These are phyloP conservation scores for Helicostylum pulchrum DNA, from an alignment of 192 early-diverging fungal genomes.

Conservation along the genomic window DNA sequence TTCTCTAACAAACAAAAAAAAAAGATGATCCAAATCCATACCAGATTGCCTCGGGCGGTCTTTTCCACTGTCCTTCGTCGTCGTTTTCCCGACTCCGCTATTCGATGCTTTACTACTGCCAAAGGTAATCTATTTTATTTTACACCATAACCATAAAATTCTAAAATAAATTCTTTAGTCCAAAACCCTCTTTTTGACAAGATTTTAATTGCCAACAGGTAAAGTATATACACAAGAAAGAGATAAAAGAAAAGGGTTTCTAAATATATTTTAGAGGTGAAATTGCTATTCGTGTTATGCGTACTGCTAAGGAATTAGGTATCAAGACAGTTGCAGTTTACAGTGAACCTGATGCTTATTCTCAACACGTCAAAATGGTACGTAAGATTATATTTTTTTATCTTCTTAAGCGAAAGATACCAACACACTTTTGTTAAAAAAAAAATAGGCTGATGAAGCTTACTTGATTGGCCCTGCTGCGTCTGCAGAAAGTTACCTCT, in stretches of 20 bases:
- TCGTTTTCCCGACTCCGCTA: neutral
- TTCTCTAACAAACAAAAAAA: no score
- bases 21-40: neutral
- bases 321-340: slow-evolving; percentile 95
- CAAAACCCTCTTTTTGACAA: slow-evolving; percentile 89
- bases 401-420: neutral
- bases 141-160: no score
- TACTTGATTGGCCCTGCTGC: slow-evolving; percentile 85
- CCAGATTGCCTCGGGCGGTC: neutral
- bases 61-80: neutral
- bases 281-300: slow-evolving; percentile 78
- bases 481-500: slow-evolving; percentile 79
- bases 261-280: slow-evolving; percentile 57
- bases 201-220: slow-evolving; percentile 94
- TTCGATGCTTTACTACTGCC: neutral
- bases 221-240: slow-evolving; percentile 17
- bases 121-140: no score
- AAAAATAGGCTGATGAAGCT: slow-evolving; percentile 82
- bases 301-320: slow-evolving; percentile 82
- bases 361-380: slow-evolving; percentile 82
- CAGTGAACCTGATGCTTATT: slow-evolving; percentile 83
- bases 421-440: neutral
- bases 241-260: neutral
- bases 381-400: neutral
- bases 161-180: slow-evolving; percentile 31